Evolutionary conservation across 2,329 filamentous ascomycete genomes (phyloP), one percentile per base, ranked within the genome.

Genomic region (Ceratocystis destructans): DNA sequence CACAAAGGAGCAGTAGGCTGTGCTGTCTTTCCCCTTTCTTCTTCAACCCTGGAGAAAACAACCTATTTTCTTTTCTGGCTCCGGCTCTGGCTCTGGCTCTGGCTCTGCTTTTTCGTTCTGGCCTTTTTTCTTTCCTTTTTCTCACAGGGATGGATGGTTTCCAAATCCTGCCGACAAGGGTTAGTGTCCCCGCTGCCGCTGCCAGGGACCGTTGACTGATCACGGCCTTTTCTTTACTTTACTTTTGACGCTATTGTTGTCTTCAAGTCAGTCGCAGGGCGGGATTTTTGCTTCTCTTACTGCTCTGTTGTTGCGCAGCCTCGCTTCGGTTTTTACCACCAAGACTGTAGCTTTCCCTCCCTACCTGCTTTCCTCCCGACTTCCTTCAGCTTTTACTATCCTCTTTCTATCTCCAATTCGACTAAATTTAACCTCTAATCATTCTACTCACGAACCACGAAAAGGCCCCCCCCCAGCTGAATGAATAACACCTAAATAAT

Each of bases 151-250:
- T 37, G 62, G 65, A 45, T 37, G 59, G 33, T 17, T 22, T 22
- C 33, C 22, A 37, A 59, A 62, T 62, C 64, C 57, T 62, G 20
- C 45, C 37, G 57, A 66, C 64, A 46, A 66, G 64, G 64, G 64
- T 66, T 45, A 20, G 28, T 62, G 55, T 22, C 64, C 44, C 57
- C 64, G 64, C 64, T 66, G 64, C 57, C 64, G 64, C 64, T 66
- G 64, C 45, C 64, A 66, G 64, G 57, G 57, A 66, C 64, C 55
- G 62, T 25, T 50, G 25, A 63, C 62, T 66, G 55, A 66, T 66
- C 46, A 50, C 62, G 48, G 48, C 62, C 62, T 37, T 20, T 59
- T 41, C 37, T 41, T 41, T 41, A 41, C 55, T 59, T 20, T 59
- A 59, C 28, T 59, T 59, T 59, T 59, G 28, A 59, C 55, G 28